Conservation (phyloP, 306 rosid species). For the Prunus mongolica region DNA sequence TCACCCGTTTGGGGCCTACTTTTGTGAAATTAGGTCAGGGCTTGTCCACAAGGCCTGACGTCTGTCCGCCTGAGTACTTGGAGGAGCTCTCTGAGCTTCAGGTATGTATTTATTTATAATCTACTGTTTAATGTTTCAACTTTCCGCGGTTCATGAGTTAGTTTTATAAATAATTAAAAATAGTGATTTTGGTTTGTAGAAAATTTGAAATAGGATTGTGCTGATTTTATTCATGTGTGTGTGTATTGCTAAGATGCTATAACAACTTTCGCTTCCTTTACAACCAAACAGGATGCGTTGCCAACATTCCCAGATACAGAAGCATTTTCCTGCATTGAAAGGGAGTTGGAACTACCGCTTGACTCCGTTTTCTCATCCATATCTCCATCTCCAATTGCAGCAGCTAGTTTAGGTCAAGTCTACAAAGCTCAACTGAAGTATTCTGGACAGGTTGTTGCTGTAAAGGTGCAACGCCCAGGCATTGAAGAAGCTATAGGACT, state of each 20-base stretch:
- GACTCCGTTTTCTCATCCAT: constrained; percentile 69
- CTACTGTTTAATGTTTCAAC: background rate
- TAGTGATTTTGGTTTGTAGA: too few species aligned
- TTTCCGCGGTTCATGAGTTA: too few species aligned
- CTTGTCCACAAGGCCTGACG: constrained; percentile 88
- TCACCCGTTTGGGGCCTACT: constrained; percentile 89
- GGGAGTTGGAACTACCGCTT: constrained; percentile 62
- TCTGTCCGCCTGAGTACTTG: constrained; percentile 82
- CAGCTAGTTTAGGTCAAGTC: constrained; percentile 98
- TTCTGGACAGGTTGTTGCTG: constrained; percentile 74
- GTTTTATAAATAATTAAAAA: too few species aligned
- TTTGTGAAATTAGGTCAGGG: constrained; percentile 96
- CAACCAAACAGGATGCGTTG: constrained; percentile 71
- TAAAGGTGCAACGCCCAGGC: constrained; percentile 94
- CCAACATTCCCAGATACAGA: constrained; percentile 82
- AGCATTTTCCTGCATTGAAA: constrained; percentile 88
- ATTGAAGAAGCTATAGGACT: constrained; percentile 90
- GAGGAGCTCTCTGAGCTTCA: constrained; percentile 93
- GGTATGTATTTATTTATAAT: constrained; percentile 28
- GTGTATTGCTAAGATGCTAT: constrained; percentile 16
- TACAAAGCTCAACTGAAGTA: constrained; percentile 71
- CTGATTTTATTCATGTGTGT: constrained; percentile 6
- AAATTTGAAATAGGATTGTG: too few species aligned
- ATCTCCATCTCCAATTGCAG: constrained; percentile 83
- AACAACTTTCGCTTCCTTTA: constrained; percentile 17